Evolutionary conservation across 768 basidiomycete species (phyloP).

Genomic region (button mushroom (Agaricus bisporus)): DNA sequence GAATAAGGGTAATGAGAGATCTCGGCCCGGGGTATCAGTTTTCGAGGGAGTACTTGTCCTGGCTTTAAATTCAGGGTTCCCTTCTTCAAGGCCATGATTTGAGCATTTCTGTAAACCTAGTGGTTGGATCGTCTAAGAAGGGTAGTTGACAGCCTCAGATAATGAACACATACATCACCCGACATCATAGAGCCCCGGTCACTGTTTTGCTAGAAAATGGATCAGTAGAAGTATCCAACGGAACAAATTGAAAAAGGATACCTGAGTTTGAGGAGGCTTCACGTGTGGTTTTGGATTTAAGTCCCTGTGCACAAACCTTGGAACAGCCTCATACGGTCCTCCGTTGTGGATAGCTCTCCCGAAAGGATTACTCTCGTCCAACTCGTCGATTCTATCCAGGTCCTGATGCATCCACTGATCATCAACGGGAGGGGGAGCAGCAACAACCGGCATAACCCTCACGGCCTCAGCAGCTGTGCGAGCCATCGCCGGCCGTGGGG

Average conservation of each 20-base stretch:
- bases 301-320: constrained; percentile 24
- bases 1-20: constrained; percentile 5
- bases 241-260: neutral
- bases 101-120: constrained; percentile 24
- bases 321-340: constrained; percentile 69
- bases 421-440: constrained; percentile 13
- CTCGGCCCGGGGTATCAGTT: constrained; percentile 11
- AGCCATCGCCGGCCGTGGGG: constrained; percentile 15
- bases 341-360: constrained; percentile 60
- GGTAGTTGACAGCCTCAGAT: neutral
- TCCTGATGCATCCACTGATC: constrained; percentile 18
- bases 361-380: constrained; percentile 71
- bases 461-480: constrained; percentile 16
- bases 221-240: neutral
- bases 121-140: constrained; percentile 7
- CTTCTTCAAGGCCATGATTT: constrained; percentile 26
- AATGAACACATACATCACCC: constrained; percentile 8
- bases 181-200: neutral
- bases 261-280: neutral
- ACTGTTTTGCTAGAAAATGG: neutral
- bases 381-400: constrained; percentile 71
- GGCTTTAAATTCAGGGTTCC: constrained; percentile 43
- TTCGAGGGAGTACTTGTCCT: constrained; percentile 49
- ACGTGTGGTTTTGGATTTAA: constrained; percentile 8
- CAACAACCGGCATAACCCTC: constrained; percentile 6